Base-by-base conservation (phyloP, 495 filamentous ascomycete species). In the Collariella sp. region DNA sequence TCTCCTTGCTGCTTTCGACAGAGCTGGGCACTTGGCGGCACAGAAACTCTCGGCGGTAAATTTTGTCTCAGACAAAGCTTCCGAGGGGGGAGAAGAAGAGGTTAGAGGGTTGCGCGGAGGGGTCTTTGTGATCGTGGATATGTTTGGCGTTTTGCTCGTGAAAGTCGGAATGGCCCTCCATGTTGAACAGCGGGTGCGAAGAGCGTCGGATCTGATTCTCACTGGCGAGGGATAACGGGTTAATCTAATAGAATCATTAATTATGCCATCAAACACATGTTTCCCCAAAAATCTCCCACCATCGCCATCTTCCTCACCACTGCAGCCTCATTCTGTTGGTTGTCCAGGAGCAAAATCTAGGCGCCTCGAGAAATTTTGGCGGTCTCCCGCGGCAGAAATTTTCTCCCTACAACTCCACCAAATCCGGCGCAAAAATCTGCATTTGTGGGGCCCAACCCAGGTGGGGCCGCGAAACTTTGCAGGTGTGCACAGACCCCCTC, bases 331-430 rank as follows among this genome's bases (percentile, higher is more conserved):
- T 0, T 7, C 10, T 19, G 20, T 3, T 19, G 3, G 43, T 46
- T 48, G 46, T 31, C 33, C 16, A 12, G 34, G 33, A 7, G 22
- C 5, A 42, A 26, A 36, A 4, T 9, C 34, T 42, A 26, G 3
- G 13, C 0, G 10, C 19, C 41, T 18, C 0, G 46, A 59, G 58
- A 67, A 61, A 58, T 60, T 63, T 62, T 65, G 61, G 65, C 65
- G 65, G 70, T 65, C 33, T 63, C 23, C 23, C 65, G 52, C 0
- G 77, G 74, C 54, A 78, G 61, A 36, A 67, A 51, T 1, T 77
- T 55, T 0, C 5, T 16, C 0, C 19, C 51, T 46, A 16, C 19
- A 15, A 10, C 24, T 13, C 39, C 18, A n/a, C 24, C 55, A 45
- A 39, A 39, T 24, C 26, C 10, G 3, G 12, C 42, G 19, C 24